These are phyloP conservation scores for Metarhizium anisopliae DNA, from an alignment of 2,329 filamentous ascomycete genomes.

Conservation along the genomic window DNA sequence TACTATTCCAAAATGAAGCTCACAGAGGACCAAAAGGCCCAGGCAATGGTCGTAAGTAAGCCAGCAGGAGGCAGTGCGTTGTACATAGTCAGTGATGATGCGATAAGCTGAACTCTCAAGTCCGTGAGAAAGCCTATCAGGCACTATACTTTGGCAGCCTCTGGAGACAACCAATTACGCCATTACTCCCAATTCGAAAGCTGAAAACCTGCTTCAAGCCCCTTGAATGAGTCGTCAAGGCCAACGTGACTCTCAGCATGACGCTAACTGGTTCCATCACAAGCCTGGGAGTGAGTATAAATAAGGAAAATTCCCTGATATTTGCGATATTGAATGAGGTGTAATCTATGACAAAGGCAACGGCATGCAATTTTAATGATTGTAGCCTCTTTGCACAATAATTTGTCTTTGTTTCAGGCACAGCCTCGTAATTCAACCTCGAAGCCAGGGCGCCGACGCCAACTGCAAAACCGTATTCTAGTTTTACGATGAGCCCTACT, in stretches of 20 bases:
- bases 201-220: not conserved
- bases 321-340: not conserved
- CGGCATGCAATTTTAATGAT: too few relatives aligned
- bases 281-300: not conserved
- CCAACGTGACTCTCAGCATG: not conserved
- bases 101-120: slow-evolving; percentile 7
- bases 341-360: too few relatives aligned
- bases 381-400: not conserved
- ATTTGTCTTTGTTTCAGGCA: not conserved
- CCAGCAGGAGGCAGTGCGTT: slow-evolving; percentile 66
- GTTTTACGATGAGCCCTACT: not conserved
- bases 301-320: not conserved
- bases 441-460: not conserved
- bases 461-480: not conserved
- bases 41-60: slow-evolving; percentile 81
- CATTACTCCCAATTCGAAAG: not conserved
- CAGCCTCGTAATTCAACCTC: not conserved
- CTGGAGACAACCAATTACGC: not conserved
- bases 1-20: slow-evolving; percentile 67
- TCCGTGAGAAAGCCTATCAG: not conserved
- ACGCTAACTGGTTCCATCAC: not conserved
- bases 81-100: slow-evolving; percentile 29
- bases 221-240: not conserved
- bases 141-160: not conserved
- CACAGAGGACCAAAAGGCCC: slow-evolving; percentile 62